Conservation (phyloP, 768 basidiomycete genomes). For the Pleurotus sapidus region DNA sequence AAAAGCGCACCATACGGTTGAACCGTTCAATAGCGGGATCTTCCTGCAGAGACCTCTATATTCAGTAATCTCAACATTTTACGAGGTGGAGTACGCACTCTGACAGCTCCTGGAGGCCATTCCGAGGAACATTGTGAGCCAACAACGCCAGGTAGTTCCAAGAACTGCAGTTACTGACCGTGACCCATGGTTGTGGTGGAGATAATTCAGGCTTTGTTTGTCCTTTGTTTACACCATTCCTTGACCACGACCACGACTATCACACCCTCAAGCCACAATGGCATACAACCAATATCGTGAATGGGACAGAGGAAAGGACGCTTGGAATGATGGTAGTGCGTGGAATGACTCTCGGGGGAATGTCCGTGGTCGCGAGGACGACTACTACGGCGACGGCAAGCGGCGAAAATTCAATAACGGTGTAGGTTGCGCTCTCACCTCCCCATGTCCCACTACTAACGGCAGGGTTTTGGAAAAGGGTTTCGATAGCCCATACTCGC, state of each 20-base stretch:
- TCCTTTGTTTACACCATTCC: constrained; percentile 33
- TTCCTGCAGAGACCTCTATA: constrained; percentile 20
- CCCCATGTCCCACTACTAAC: constrained; percentile 11
- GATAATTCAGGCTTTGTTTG: constrained; percentile 29
- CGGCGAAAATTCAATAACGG: constrained; percentile 78
- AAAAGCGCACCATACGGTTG: constrained; percentile 41
- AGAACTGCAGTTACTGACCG: constrained; percentile 33
- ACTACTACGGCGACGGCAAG: constrained; percentile 67
- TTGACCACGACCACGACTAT: constrained; percentile 22
- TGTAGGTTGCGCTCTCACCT: constrained; percentile 37
- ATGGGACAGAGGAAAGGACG: constrained; percentile 81
- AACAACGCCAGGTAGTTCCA: neutral
- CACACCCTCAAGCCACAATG: constrained; percentile 37
- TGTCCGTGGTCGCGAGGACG: constrained; percentile 63
- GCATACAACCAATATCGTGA: constrained; percentile 65
- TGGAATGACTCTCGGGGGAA: constrained; percentile 29
- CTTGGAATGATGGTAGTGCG: constrained; percentile 32
- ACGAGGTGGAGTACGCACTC: constrained; percentile 31
- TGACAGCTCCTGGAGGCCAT: constrained; percentile 47
- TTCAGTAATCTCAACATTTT: neutral
- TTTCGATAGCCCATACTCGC: constrained; percentile 45
- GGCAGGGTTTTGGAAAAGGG: constrained; percentile 35
- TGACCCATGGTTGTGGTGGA: constrained; percentile 46
- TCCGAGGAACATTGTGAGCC: constrained; percentile 12
- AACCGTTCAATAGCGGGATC: constrained; percentile 63